Evolutionary conservation across 2,329 filamentous ascomycete genomes (phyloP).

Genomic region (Hortaea sp.): DNA sequence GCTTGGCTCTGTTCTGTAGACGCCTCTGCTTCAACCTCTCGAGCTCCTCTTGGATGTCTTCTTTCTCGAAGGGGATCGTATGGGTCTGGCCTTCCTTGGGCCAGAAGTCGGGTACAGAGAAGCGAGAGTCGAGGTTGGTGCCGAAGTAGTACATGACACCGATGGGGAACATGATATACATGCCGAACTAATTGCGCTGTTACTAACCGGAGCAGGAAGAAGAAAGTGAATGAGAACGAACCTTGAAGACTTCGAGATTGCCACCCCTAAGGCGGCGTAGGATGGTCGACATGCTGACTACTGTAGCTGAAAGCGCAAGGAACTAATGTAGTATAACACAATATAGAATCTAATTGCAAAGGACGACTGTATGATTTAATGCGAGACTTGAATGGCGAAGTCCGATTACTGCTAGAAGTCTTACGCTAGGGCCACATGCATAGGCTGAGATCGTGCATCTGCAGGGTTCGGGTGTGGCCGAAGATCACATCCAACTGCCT

Average conservation of each 20-base stretch:
- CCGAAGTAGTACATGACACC: slow-evolving; percentile 99
- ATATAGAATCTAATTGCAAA: too few relatives aligned
- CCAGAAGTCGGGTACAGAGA: slow-evolving; percentile 88
- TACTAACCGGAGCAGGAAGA: not conserved
- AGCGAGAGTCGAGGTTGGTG: slow-evolving; percentile 89
- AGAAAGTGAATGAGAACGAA: slow-evolving; percentile 26
- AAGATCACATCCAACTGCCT: too few relatives aligned
- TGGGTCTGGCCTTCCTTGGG: slow-evolving; percentile 70
- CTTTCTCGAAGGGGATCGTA: slow-evolving; percentile 63
- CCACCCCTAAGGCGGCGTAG: slow-evolving; percentile 57
- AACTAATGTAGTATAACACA: too few relatives aligned
- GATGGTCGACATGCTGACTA: slow-evolving; percentile 15
- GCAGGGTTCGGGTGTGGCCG: too few relatives aligned
- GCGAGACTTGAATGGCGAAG: too few relatives aligned
- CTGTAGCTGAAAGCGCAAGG: too few relatives aligned
- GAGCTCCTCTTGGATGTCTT: slow-evolving; percentile 76
- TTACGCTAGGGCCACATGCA: too few relatives aligned
- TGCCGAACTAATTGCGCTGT: slow-evolving; percentile 61
- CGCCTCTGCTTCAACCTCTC: slow-evolving; percentile 53
- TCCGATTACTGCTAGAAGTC: too few relatives aligned
- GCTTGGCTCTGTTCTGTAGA: slow-evolving; percentile 37
- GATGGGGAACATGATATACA: slow-evolving; percentile 98
- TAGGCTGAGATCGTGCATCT: too few relatives aligned
- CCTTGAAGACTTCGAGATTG: slow-evolving; percentile 93
- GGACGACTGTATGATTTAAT: too few relatives aligned